phyloP scores from a whole-genome alignment of 164 flowering plant species.

The Berberis vulgaris region DNA sequence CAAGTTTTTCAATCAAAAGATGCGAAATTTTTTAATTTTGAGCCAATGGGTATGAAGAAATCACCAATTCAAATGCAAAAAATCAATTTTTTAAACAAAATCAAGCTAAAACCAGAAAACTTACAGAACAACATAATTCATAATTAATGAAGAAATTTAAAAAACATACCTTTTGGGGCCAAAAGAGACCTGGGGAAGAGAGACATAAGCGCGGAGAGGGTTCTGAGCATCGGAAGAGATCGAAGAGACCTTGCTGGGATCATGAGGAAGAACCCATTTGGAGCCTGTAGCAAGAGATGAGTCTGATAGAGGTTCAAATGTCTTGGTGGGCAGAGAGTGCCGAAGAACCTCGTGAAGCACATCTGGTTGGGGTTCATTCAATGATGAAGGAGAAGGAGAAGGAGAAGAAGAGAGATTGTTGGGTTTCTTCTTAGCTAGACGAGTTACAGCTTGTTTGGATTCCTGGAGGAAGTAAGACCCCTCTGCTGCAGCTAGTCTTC shows the following conservation, averaged over 20 bases:
- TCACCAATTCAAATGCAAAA: background rate
- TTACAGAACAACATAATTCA: too few species aligned
- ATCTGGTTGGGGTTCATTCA: constrained; percentile 37
- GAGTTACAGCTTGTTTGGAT: constrained; percentile 65
- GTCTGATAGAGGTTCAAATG: constrained; percentile 21
- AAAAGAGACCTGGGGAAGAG: constrained; percentile 82
- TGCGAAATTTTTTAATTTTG: background rate
- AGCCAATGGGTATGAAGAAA: background rate
- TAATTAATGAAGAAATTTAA: background rate
- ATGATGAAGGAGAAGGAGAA: constrained; percentile 9
- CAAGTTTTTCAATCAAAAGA: too few species aligned
- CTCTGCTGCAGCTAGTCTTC: constrained; percentile 72
- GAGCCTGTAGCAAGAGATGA: constrained; percentile 36
- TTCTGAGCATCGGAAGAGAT: constrained; percentile 48
- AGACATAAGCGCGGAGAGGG: constrained; percentile 61
- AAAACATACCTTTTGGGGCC: constrained; percentile 51
- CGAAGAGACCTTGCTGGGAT: constrained; percentile 10
- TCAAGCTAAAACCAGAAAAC: background rate
- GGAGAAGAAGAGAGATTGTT: constrained; percentile 13
- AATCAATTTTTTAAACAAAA: too few species aligned
- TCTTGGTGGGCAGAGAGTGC: constrained; percentile 63
- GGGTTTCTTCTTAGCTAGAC: constrained; percentile 34
- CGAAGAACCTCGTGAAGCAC: constrained; percentile 77
- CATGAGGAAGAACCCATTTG: constrained; percentile 50
- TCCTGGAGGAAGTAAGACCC: constrained; percentile 76